phyloP scores from a whole-genome alignment of 2,329 filamentous ascomycete genomes.

The Colletotrichum caudatum region DNA sequence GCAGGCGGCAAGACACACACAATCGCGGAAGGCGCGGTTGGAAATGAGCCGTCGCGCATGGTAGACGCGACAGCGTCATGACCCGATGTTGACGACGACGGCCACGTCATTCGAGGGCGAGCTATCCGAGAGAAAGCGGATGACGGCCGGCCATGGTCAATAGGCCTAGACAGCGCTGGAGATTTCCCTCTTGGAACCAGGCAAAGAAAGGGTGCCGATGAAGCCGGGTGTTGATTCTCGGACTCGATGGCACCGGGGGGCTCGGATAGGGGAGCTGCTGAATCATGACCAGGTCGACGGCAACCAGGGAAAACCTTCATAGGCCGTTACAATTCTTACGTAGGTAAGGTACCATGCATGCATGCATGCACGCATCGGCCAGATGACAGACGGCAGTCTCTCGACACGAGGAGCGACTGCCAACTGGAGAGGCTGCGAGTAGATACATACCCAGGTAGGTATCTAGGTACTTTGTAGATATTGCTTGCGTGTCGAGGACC shows the following conservation, averaged over 20 bases:
- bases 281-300: background rate
- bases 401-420: too few species aligned
- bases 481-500: background rate
- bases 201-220: slow-evolving; percentile 1
- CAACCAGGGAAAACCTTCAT: too few species aligned
- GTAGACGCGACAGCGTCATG: slow-evolving; percentile 5
- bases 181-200: slow-evolving; percentile 15
- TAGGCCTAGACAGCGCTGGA: slow-evolving; percentile 13
- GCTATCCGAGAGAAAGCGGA: background rate
- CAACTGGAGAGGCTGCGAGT: too few species aligned
- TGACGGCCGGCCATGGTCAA: slow-evolving; percentile 14
- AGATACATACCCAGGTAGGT: too few species aligned
- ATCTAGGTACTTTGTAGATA: background rate
- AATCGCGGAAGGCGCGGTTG: slow-evolving; percentile 21
- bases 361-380: background rate
- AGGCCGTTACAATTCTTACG: too few species aligned
- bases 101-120: background rate
- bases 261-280: slow-evolving; percentile 1
- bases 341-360: too few species aligned
- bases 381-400: background rate
- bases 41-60: slow-evolving; percentile 16
- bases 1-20: slow-evolving; percentile 20
- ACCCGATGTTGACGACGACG: background rate
- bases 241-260: slow-evolving; percentile 16
- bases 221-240: slow-evolving; percentile 23